phyloP scores from a whole-genome alignment of 768 basidiomycete species.

The Kwoniella mangroviensis region DNA sequence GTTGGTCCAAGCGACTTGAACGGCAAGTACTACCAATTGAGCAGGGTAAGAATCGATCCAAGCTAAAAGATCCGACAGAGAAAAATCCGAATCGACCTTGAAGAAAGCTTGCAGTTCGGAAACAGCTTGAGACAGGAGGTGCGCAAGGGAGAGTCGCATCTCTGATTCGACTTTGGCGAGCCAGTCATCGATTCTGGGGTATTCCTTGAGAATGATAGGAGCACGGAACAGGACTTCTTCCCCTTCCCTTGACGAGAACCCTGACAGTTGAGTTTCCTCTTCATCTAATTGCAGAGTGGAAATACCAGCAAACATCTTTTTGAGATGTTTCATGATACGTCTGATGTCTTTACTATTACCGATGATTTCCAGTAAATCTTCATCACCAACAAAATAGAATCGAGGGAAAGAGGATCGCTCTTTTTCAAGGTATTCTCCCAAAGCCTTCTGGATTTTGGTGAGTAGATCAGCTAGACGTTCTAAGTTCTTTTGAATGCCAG shows the following conservation, averaged over 20 bases:
- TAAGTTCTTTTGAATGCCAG: constrained; percentile 92
- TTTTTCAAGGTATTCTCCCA: constrained; percentile 97
- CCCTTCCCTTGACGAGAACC: constrained; percentile 94
- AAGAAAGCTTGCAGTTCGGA: constrained; percentile 81
- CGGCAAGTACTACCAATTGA: constrained; percentile 91
- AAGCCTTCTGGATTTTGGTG: constrained; percentile 98
- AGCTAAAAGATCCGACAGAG: constrained; percentile 68
- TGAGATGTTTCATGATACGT: constrained; percentile 97
- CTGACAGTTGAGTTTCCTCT: constrained; percentile 79
- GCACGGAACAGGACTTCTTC: constrained; percentile 85
- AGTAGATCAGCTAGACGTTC: constrained; percentile 94
- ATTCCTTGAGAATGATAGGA: constrained; percentile 86
- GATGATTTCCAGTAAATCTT: constrained; percentile 97
- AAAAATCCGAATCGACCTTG: constrained; percentile 67
- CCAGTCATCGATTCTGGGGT: constrained; percentile 99
- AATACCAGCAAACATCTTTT: constrained; percentile 99
- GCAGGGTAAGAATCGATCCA: constrained; percentile 97
- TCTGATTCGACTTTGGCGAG: constrained; percentile 85
- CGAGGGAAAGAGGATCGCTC: constrained; percentile 98
- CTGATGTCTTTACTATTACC: constrained; percentile 99
- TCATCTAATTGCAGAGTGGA: constrained; percentile 80
- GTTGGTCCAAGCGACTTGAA: constrained; percentile 92
- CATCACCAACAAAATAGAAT: constrained; percentile 99
- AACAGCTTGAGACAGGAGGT: constrained; percentile 78
- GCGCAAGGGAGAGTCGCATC: constrained; percentile 88